Evolutionary conservation across 352 stramenopile species (phyloP).

Genomic region (Globisporangium solare): DNA sequence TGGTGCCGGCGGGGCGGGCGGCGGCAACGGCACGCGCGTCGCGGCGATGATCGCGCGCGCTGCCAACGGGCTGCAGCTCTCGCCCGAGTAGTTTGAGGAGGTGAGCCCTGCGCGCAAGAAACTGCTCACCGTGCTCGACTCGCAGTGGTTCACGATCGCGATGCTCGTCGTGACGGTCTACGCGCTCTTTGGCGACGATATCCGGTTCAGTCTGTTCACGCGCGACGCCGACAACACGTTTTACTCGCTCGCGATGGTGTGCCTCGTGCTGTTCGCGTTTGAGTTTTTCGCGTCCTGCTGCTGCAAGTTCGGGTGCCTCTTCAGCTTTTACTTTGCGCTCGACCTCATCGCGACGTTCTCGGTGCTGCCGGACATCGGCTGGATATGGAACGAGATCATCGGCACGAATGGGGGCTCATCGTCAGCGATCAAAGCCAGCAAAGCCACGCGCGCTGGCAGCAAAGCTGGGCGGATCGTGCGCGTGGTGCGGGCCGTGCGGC

Average conservation of each 20-base stretch:
- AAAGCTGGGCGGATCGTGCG: conserved; percentile 85
- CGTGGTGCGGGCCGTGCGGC: conserved; percentile 70
- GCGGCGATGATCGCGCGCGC: conserved; percentile 9
- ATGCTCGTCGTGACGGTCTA: conserved; percentile 92
- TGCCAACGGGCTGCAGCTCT: conserved; percentile 11
- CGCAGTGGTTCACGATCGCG: conserved; percentile 62
- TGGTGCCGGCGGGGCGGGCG: background rate
- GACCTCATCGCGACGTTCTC: conserved; percentile 85
- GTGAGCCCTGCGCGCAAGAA: conserved; percentile 32
- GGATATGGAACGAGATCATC: conserved; percentile 74
- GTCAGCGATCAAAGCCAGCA: conserved; percentile 63
- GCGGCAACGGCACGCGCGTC: background rate
- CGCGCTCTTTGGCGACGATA: conserved; percentile 90
- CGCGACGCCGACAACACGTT: conserved; percentile 79
- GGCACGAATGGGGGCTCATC: conserved; percentile 31
- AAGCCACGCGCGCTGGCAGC: conserved; percentile 62
- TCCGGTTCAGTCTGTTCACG: conserved; percentile 75
- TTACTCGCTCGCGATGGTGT: conserved; percentile 80
- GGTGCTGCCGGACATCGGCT: conserved; percentile 81
- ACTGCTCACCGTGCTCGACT: conserved; percentile 60
- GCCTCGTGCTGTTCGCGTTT: conserved; percentile 82
- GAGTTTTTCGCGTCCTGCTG: conserved; percentile 86
- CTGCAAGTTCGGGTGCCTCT: conserved; percentile 67
- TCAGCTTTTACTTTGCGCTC: conserved; percentile 91
- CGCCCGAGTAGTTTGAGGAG: conserved; percentile 34